These are phyloP conservation scores for Diutina catenulata DNA, from an alignment of 1,139 yeast species.

Conservation along the genomic window DNA sequence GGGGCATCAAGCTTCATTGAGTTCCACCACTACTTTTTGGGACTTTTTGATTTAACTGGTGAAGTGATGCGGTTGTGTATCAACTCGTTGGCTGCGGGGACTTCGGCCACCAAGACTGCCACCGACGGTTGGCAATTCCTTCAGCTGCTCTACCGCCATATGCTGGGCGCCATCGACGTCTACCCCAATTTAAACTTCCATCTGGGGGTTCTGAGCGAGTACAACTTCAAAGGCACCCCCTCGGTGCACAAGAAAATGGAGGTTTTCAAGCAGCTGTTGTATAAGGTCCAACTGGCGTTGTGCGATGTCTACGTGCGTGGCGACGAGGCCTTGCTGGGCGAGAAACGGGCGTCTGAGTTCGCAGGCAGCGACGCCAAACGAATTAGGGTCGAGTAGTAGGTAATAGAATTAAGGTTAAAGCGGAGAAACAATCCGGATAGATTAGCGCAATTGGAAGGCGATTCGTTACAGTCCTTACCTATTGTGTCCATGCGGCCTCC, in stretches of 20 bases:
- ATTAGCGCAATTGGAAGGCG: no score
- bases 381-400: no score
- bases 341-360: no score
- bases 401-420: no score
- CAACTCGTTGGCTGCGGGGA: neutral
- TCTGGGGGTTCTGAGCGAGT: conserved; percentile 14
- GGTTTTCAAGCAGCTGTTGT: conserved; percentile 16
- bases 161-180: conserved; percentile 10
- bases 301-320: conserved; percentile 11
- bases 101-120: conserved; percentile 3
- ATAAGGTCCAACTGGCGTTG: conserved; percentile 17
- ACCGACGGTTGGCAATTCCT: conserved; percentile 11
- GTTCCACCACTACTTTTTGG: conserved; percentile 24
- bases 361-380: no score
- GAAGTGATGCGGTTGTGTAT: conserved; percentile 29
- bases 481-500: no score
- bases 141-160: conserved; percentile 10
- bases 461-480: no score
- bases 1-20: neutral
- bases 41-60: conserved; percentile 30
- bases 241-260: conserved; percentile 16
- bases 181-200: conserved; percentile 15
- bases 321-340: neutral
- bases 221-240: conserved; percentile 11
- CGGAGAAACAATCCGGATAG: no score